A percentile compares a stretch with the other conserved stretches of the same genome.
Evolutionary conservation across 164 flowering plant species (phyloP).

Genomic region (Houttuynia cordata): DNA sequence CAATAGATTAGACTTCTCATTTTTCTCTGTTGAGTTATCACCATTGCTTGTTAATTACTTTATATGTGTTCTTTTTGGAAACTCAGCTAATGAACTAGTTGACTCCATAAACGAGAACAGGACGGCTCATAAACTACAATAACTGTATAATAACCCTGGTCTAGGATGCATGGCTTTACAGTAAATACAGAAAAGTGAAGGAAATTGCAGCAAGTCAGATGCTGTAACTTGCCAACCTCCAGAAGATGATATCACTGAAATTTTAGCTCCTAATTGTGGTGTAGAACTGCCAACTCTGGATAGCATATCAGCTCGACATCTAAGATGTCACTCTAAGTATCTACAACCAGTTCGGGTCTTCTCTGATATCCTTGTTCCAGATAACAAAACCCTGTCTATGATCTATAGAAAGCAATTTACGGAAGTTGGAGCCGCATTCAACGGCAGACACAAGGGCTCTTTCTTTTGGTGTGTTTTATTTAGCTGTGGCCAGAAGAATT

Average conservation of each 20-base stretch:
- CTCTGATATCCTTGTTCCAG: constrained; percentile 31
- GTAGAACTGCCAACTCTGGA: constrained; percentile 82
- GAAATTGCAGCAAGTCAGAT: constrained; percentile 48
- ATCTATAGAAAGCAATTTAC: constrained; percentile 37
- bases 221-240: constrained; percentile 43
- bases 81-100: constrained; percentile 65
- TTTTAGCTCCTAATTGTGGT: constrained; percentile 87
- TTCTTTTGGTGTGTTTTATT: constrained; percentile 77
- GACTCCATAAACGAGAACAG: constrained; percentile 59
- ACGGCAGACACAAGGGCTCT: constrained; percentile 37
- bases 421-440: constrained; percentile 65
- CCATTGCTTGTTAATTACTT: not conserved
- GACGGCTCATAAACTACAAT: constrained; percentile 42
- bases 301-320: constrained; percentile 45
- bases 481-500: constrained; percentile 41
- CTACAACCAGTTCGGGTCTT: constrained; percentile 49
- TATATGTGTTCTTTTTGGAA: constrained; percentile 30
- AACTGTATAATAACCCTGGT: constrained; percentile 47
- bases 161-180: constrained; percentile 89
- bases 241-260: constrained; percentile 64
- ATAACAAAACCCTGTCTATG: constrained; percentile 33
- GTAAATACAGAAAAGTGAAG: constrained; percentile 45
- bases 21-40: too few relatives aligned
- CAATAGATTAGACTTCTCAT: too few relatives aligned
- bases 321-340: constrained; percentile 55